Evolutionary conservation across 352 stramenopile species (phyloP), one percentile per base, ranked within the genome.

Genomic region (Sclerospora graminicola): DNA sequence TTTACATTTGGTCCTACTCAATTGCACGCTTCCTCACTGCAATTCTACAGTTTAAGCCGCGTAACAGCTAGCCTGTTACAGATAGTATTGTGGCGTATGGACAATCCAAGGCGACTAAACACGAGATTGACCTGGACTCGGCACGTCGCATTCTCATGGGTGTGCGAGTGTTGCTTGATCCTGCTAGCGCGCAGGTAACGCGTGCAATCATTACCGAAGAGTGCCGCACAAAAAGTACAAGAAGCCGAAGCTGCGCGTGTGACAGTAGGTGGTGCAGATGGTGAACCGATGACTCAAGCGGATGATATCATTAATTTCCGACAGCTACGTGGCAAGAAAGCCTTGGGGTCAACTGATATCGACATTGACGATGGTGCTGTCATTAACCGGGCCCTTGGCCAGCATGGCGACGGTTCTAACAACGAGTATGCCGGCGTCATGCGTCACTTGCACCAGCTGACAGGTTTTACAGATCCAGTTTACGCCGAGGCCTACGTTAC

Each of bases 381-480:
- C 58, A 93, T 99, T 55, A 88, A 80, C 36, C 78, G 93, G 40
- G n/a, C n/a, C n/a, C n/a, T n/a, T n/a, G n/a, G n/a, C n/a, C n/a
- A n/a, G n/a, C n/a, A n/a, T n/a, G n/a, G n/a, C n/a, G n/a, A n/a
- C n/a, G n/a, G n/a, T n/a, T n/a, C n/a, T n/a, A n/a, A n/a, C n/a
- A n/a, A n/a, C n/a, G n/a, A n/a, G n/a, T n/a, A n/a, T n/a, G n/a
- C n/a, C n/a, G n/a, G n/a, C n/a, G n/a, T n/a, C n/a, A 75, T 98
- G 41, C 86, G 80, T 23, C 95, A 98, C 62, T 91, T 99, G 43
- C 97, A 99, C 65, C 97, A 99, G 69, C 78, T 99, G 29, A 99
- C 90, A 60, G 96, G 96, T 35, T 99, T 99, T 68, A 93, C 94
- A n/a, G n/a, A n/a, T n/a, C n/a, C n/a, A n/a, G n/a, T n/a, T n/a